Conservation (phyloP, 768 basidiomycete species). For the Chalciporus piperatus region DNA sequence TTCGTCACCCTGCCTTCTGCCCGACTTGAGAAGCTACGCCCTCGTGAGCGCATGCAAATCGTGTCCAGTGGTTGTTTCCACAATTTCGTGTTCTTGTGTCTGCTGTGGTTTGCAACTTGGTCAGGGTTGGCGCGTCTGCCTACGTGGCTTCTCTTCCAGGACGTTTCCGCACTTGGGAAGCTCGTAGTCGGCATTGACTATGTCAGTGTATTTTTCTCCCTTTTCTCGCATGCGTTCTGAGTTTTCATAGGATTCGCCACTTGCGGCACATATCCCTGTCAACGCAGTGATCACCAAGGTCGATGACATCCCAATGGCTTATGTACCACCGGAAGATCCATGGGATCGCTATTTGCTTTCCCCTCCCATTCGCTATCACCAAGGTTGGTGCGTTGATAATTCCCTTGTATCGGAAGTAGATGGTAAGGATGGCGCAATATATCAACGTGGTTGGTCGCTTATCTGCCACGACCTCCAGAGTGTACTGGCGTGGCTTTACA, state of each 20-base stretch:
- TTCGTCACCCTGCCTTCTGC: conserved; percentile 61
- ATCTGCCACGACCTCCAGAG: background rate
- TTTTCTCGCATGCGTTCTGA: conserved; percentile 2
- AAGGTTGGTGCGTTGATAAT: conserved; percentile 64
- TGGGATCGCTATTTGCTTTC: conserved; percentile 50
- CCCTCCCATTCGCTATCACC: conserved; percentile 6
- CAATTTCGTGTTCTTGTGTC: conserved; percentile 60
- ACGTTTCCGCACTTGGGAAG: conserved; percentile 50
- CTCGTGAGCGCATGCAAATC: conserved; percentile 52
- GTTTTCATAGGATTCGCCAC: conserved; percentile 52
- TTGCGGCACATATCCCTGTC: conserved; percentile 51
- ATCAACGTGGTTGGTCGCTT: background rate
- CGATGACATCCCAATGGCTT: conserved; percentile 56
- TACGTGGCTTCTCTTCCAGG: conserved; percentile 44
- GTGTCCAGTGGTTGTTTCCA: conserved; percentile 76
- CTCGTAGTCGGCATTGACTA: conserved; percentile 53
- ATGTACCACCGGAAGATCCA: conserved; percentile 24
- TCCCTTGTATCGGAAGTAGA: conserved; percentile 26
- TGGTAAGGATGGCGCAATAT: conserved; percentile 8
- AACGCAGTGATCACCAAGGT: conserved; percentile 62
- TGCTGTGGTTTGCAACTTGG: conserved; percentile 40
- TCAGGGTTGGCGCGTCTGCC: conserved; percentile 26
- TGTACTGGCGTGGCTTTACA: conserved; percentile 7
- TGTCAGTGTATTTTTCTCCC: conserved; percentile 38
- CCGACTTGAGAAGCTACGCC: conserved; percentile 37